Conservation (phyloP, 345 rosid species). For the Pugionium dolabratum region DNA sequence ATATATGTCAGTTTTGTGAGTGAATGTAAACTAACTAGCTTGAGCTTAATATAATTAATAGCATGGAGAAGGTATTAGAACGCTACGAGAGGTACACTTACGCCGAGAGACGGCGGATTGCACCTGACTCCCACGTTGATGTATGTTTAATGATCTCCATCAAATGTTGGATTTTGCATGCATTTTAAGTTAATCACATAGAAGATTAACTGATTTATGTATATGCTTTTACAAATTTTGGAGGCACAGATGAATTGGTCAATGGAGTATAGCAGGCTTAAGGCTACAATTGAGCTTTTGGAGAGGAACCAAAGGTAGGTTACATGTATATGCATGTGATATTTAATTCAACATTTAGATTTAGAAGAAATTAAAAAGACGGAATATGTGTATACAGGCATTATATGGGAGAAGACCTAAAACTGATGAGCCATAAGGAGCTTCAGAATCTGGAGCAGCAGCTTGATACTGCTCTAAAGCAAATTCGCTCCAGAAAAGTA, state of each 20-base stretch:
- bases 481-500: slow-evolving; percentile 76
- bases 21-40: too few relatives aligned
- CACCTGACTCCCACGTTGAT: slow-evolving; percentile 45
- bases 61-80: slow-evolving; percentile 80
- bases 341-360: too few relatives aligned
- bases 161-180: too few relatives aligned
- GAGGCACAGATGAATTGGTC: slow-evolving; percentile 65
- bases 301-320: slow-evolving; percentile 70
- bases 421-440: slow-evolving; percentile 63
- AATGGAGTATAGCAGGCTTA: slow-evolving; percentile 72
- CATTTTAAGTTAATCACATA: neutral
- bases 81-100: slow-evolving; percentile 71
- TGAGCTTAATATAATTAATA: slow-evolving; percentile 25
- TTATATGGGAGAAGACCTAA: slow-evolving; percentile 80
- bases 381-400: slow-evolving; percentile 46
- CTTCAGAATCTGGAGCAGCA: slow-evolving; percentile 90
- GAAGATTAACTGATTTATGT: too few relatives aligned
- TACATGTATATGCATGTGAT: neutral
- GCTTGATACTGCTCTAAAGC: slow-evolving; percentile 83
- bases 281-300: slow-evolving; percentile 81
- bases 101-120: slow-evolving; percentile 61
- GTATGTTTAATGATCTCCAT: slow-evolving; percentile 27
- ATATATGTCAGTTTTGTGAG: neutral
- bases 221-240: too few relatives aligned
- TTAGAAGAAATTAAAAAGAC: neutral